phyloP scores from a whole-genome alignment of 2,329 filamentous ascomycete genomes.

The Aspergillus novoparasiticus region DNA sequence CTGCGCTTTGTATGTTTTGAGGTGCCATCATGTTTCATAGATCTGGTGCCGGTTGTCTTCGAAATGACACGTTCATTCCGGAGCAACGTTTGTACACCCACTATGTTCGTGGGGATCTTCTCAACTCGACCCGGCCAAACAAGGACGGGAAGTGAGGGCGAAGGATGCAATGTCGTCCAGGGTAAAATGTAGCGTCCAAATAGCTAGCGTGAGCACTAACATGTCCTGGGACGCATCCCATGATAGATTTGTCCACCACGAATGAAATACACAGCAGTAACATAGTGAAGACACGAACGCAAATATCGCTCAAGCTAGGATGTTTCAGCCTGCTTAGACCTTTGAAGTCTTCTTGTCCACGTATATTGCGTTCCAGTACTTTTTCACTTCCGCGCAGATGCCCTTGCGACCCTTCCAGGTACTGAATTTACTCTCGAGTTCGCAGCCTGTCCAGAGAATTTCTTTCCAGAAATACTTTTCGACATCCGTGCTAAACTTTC shows the following conservation, averaged over 20 bases:
- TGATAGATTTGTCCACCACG: neutral
- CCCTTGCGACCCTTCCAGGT: conserved; percentile 35
- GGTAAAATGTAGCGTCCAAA: neutral
- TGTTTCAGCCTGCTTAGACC: neutral
- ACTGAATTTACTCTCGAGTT: conserved; percentile 36
- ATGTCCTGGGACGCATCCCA: neutral
- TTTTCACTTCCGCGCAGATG: conserved; percentile 36
- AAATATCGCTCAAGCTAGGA: neutral
- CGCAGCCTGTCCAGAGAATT: conserved; percentile 42
- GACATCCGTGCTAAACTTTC: conserved; percentile 37
- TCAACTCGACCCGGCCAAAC: neutral
- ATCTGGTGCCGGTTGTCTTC: neutral
- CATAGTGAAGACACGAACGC: neutral
- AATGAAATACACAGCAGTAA: neutral
- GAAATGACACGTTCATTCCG: neutral
- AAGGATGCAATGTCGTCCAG: neutral
- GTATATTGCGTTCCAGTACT: conserved; percentile 42
- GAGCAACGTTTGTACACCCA: neutral
- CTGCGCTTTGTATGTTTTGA: neutral
- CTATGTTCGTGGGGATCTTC: neutral
- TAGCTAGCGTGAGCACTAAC: neutral
- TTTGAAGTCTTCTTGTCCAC: conserved; percentile 1
- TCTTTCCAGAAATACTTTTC: conserved; percentile 43
- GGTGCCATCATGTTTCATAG: neutral
- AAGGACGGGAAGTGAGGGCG: neutral